A percentile compares a stretch with the other conserved stretches of the same genome.
Conservation (phyloP, 352 stramenopile species). For the Pythium periplocum region DNA sequence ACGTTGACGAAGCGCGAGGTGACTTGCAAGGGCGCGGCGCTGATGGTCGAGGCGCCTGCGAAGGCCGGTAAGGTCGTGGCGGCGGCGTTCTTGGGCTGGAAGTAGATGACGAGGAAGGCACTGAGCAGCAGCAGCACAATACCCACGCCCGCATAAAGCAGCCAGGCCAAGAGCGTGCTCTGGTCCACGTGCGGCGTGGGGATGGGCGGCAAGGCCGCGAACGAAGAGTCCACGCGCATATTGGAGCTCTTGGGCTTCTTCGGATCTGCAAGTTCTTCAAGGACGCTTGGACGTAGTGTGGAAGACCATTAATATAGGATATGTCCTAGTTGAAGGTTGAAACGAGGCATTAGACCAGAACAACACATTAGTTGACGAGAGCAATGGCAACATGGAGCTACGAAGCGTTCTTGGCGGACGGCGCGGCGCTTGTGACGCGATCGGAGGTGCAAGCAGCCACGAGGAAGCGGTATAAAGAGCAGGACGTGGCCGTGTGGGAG, state of each 20-base stretch:
- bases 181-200: conserved; percentile 14
- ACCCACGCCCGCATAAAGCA: conserved; percentile 59
- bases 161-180: conserved; percentile 40
- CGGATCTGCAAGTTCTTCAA: neutral
- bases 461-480: neutral
- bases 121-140: conserved; percentile 53
- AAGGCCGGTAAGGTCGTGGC: conserved; percentile 50
- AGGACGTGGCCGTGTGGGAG: conserved; percentile 33
- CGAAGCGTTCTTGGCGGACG: conserved; percentile 42
- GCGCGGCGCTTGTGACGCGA: conserved; percentile 28
- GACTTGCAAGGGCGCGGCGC: conserved; percentile 47
- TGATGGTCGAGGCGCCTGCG: conserved; percentile 48
- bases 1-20: conserved; percentile 65
- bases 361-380: too few relatives aligned
- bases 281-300: neutral
- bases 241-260: neutral
- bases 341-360: too few relatives aligned
- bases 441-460: conserved; percentile 26
- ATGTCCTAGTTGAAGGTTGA: too few relatives aligned
- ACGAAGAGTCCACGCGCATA: conserved; percentile 4
- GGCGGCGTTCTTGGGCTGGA: conserved; percentile 49
- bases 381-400: conserved; percentile 33
- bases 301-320: too few relatives aligned
- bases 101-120: conserved; percentile 48
- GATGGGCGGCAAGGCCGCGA: neutral